Conservation (phyloP, 2,329 filamentous ascomycete species). For the Botryotinia globosa region DNA sequence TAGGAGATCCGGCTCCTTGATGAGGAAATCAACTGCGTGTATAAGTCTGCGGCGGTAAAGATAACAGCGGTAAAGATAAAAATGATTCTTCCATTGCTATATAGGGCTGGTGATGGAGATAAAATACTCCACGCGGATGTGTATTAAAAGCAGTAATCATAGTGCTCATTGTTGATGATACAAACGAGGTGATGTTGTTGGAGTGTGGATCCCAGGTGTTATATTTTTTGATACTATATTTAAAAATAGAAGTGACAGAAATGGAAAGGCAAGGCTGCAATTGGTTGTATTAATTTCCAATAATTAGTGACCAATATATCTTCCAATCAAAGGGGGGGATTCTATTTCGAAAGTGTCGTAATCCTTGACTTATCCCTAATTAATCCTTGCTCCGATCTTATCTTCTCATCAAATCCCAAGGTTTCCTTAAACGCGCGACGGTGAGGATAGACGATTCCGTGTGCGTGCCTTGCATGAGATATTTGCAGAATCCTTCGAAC, state of each 20-base stretch:
- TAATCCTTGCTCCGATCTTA: conserved; percentile 2
- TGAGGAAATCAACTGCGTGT: conserved; percentile 14
- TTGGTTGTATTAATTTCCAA: conserved; percentile 2
- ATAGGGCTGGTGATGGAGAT: conserved; percentile 7
- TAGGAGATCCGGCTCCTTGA: conserved; percentile 15
- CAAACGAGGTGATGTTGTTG: neutral
- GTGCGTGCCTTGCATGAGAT: conserved; percentile 4
- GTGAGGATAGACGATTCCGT: conserved; percentile 7
- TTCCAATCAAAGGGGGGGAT: neutral
- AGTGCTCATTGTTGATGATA: conserved; percentile 4
- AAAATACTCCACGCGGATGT: conserved; percentile 1
- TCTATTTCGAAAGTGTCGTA: neutral
- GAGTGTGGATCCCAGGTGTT: conserved; percentile 10
- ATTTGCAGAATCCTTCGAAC: conserved; percentile 5
- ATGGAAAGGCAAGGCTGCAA: neutral
- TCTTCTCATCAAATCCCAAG: neutral
- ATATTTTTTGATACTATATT: neutral
- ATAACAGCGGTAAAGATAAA: neutral
- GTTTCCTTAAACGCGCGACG: conserved; percentile 1
- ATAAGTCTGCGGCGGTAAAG: neutral
- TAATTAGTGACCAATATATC: conserved; percentile 17
- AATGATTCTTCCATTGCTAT: neutral
- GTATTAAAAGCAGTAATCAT: neutral
- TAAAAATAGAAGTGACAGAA: conserved; percentile 15
- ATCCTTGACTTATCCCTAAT: neutral